Conservation (phyloP, 1,139 yeast genomes). For the Arxiozyma bovina region DNA sequence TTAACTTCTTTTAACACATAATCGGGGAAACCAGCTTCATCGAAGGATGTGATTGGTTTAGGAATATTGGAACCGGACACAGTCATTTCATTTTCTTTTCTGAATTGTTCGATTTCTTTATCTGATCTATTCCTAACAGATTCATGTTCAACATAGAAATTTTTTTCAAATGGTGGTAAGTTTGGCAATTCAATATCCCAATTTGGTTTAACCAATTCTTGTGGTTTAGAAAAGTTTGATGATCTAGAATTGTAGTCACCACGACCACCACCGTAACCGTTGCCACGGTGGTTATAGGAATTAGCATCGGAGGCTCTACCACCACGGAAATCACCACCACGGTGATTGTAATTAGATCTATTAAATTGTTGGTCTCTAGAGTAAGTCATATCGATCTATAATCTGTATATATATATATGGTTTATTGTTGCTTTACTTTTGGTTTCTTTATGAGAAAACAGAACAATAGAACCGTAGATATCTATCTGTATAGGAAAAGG, state of each 20-base stretch:
- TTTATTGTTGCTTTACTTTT: background rate
- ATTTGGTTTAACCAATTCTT: constrained; percentile 55
- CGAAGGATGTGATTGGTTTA: constrained; percentile 85
- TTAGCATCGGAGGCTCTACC: constrained; percentile 35
- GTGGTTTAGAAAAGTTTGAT: constrained; percentile 33
- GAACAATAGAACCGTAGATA: background rate
- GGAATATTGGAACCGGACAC: constrained; percentile 79
- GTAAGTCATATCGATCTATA: constrained; percentile 16
- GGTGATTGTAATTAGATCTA: constrained; percentile 27
- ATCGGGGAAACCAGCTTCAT: constrained; percentile 95
- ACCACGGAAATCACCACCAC: constrained; percentile 36
- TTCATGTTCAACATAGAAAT: constrained; percentile 83
- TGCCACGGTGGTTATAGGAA: constrained; percentile 32
- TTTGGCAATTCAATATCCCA: constrained; percentile 58
- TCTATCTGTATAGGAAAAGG: background rate
- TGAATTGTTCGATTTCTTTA: constrained; percentile 61
- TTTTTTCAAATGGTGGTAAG: constrained; percentile 88
- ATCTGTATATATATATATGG: background rate
- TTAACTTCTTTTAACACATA: constrained; percentile 84
- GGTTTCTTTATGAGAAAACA: background rate
- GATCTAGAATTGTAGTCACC: constrained; percentile 31
- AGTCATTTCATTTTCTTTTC: constrained; percentile 80
- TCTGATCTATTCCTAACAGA: constrained; percentile 67
- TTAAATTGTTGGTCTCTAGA: constrained; percentile 32
- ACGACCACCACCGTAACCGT: constrained; percentile 17